Percentiles rank a stretch among this genome's conserved stretches.
Conservation (phyloP, 768 basidiomycete genomes). For the Sporobolomyces phaffii region DNA sequence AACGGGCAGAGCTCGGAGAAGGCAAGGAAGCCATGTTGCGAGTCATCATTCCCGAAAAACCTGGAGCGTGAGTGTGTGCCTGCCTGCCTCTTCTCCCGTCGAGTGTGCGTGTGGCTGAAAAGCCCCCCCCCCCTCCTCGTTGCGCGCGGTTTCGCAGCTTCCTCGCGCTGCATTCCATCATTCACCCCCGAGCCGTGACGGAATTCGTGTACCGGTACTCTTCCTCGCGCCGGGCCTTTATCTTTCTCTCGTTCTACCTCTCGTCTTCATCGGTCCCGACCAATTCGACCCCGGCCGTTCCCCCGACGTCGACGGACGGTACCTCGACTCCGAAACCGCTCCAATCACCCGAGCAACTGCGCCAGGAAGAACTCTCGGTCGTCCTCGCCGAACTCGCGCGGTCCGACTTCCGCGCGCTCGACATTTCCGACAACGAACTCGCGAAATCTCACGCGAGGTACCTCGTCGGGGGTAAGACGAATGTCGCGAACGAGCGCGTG, state of each 20-base stretch:
- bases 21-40: slow-evolving; percentile 86
- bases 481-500: slow-evolving; percentile 74
- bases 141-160: slow-evolving; percentile 56
- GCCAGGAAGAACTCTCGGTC: slow-evolving; percentile 47
- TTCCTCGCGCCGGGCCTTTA: slow-evolving; percentile 64
- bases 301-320: too few relatives aligned
- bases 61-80: slow-evolving; percentile 66
- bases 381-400: slow-evolving; percentile 61
- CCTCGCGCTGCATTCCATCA: slow-evolving; percentile 72
- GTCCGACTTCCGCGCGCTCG: slow-evolving; percentile 71
- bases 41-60: slow-evolving; percentile 86
- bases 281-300: slow-evolving; percentile 49
- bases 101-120: too few relatives aligned
- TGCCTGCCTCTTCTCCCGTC: background rate
- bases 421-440: slow-evolving; percentile 90
- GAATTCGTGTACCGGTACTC: slow-evolving; percentile 90
- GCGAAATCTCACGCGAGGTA: slow-evolving; percentile 91
- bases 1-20: slow-evolving; percentile 95
- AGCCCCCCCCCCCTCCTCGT: too few relatives aligned
- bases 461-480: slow-evolving; percentile 79
- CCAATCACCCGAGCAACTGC: slow-evolving; percentile 45
- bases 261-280: slow-evolving; percentile 47
- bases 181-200: slow-evolving; percentile 85
- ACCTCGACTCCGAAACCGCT: slow-evolving; percentile 29
- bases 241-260: slow-evolving; percentile 85